Percentiles rank a stretch among this genome's conserved stretches.
Conservation (phyloP, 345 rosid species). For the Lumnitzera racemosa region DNA sequence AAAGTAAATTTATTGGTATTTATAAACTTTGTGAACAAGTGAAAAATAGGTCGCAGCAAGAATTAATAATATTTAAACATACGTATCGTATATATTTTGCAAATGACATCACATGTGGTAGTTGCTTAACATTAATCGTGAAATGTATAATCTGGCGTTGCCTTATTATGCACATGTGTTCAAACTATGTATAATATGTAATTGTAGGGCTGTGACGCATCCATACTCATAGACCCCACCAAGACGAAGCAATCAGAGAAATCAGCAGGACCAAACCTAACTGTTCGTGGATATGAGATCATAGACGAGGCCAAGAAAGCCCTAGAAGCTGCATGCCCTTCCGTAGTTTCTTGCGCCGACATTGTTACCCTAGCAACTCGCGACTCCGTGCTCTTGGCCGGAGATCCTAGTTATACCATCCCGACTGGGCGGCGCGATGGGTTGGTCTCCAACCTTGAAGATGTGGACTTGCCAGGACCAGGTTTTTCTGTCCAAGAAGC, state of each 20-base stretch:
- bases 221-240: slow-evolving; percentile 58
- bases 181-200: too few relatives aligned
- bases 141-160: too few relatives aligned
- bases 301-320: slow-evolving; percentile 52
- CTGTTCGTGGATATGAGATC: slow-evolving; percentile 52
- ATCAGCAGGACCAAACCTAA: slow-evolving; percentile 54
- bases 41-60: too few relatives aligned
- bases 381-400: slow-evolving; percentile 47
- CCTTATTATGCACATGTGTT: too few relatives aligned
- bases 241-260: slow-evolving; percentile 38
- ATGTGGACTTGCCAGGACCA: slow-evolving; percentile 67
- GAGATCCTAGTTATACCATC: slow-evolving; percentile 41
- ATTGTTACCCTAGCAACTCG: slow-evolving; percentile 53
- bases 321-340: slow-evolving; percentile 50
- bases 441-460: slow-evolving; percentile 24
- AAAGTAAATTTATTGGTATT: too few relatives aligned
- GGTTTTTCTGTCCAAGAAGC: slow-evolving; percentile 30
- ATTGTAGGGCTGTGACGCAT: slow-evolving; percentile 70
- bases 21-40: too few relatives aligned
- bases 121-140: too few relatives aligned
- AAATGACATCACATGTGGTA: too few relatives aligned
- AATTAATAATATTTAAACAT: too few relatives aligned
- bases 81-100: too few relatives aligned
- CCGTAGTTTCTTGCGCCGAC: slow-evolving; percentile 70
- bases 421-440: slow-evolving; percentile 68